These are phyloP conservation scores for Daldinia eschscholtzii DNA, from an alignment of 2,329 filamentous ascomycete genomes.

Conservation along the genomic window DNA sequence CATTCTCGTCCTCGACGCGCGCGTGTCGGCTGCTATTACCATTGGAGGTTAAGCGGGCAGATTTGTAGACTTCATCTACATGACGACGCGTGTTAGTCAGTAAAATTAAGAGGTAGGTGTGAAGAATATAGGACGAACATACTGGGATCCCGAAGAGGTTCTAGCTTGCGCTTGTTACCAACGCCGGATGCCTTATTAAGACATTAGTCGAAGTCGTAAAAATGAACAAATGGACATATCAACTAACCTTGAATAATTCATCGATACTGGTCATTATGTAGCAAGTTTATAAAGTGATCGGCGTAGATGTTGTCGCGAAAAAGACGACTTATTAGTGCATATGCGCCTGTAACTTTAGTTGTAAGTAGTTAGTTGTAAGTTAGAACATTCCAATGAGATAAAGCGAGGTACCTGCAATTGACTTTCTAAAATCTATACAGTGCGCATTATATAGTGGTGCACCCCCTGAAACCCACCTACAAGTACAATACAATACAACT, in stretches of 20 bases:
- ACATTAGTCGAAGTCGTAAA: slow-evolving; percentile 18
- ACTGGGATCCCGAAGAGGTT: slow-evolving; percentile 73
- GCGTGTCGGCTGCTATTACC: slow-evolving; percentile 59
- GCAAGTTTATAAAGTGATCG: neutral
- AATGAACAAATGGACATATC: neutral
- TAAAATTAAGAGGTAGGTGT: neutral
- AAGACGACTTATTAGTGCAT: neutral
- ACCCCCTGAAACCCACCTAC: neutral
- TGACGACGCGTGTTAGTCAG: slow-evolving; percentile 12
- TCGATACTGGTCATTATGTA: slow-evolving; percentile 67
- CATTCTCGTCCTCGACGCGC: slow-evolving; percentile 59
- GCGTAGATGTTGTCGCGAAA: slow-evolving; percentile 5
- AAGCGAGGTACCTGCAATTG: slow-evolving; percentile 9
- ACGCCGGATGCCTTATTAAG: slow-evolving; percentile 54
- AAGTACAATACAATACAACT: too few relatives aligned
- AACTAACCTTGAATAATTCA: slow-evolving; percentile 68
- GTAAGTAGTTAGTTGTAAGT: neutral
- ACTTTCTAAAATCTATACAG: slow-evolving; percentile 9
- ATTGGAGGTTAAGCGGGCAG: slow-evolving; percentile 65
- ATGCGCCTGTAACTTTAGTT: neutral
- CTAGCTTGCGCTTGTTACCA: slow-evolving; percentile 73
- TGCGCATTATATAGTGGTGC: neutral
- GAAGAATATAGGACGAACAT: slow-evolving; percentile 49
- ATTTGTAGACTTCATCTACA: slow-evolving; percentile 73
- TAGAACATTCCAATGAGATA: neutral